Conservation (phyloP, 176 grass and related monocot genomes). For the Zea luxurians region DNA sequence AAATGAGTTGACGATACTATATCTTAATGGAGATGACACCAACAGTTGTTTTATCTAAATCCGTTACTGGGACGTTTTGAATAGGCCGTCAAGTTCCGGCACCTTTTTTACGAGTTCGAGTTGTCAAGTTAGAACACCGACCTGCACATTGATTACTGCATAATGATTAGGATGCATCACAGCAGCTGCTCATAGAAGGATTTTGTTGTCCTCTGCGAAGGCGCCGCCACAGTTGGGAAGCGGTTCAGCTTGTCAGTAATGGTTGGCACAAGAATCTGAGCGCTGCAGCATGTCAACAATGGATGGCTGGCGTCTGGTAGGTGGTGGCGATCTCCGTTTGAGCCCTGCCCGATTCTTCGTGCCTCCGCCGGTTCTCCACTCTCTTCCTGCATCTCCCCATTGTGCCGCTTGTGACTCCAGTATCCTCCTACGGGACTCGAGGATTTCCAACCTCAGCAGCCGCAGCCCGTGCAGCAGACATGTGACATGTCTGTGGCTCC, state of each 20-base stretch:
- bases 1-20: no score
- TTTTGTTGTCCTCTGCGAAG: conserved; percentile 19
- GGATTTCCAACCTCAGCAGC: conserved; percentile 61
- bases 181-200: conserved; percentile 33
- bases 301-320: conserved; percentile 73
- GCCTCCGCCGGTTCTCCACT: conserved; percentile 66
- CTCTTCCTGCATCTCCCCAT: conserved; percentile 78
- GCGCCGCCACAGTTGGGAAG: conserved; percentile 26
- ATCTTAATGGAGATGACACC: no score
- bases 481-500: conserved; percentile 73
- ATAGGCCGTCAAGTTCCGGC: no score
- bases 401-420: conserved; percentile 46
- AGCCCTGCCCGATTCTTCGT: conserved; percentile 82
- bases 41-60: no score
- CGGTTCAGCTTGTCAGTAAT: conserved; percentile 28
- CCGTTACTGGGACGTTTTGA: no score
- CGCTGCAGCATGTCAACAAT: conserved; percentile 90
- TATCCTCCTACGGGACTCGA: conserved; percentile 56
- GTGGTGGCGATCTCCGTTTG: conserved; percentile 61
- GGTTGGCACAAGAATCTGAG: conserved; percentile 52
- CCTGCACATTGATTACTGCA: not conserved
- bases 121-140: no score
- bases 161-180: conserved; percentile 27
- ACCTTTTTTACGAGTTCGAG: no score
- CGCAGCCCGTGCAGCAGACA: conserved; percentile 59